Conservation (phyloP, 2,329 filamentous ascomycete species). For the Aureobasidium lini region DNA sequence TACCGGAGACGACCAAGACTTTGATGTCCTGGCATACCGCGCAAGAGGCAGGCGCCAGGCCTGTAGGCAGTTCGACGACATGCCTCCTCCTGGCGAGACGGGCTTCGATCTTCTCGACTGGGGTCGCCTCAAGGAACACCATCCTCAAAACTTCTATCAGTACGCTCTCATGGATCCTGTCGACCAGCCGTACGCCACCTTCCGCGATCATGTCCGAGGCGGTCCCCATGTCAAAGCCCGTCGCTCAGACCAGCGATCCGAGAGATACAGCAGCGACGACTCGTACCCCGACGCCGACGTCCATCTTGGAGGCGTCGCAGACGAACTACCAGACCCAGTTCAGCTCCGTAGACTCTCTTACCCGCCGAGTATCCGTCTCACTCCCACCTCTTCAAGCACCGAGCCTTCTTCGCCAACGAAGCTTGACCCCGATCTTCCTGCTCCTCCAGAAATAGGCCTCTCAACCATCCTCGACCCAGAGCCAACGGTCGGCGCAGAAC, state of each 20-base stretch:
- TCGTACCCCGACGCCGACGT: background rate
- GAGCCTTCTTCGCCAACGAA: constrained; percentile 6
- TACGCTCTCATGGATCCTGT: constrained; percentile 43
- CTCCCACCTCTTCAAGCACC: background rate
- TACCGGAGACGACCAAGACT: constrained; percentile 19
- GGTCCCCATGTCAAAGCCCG: background rate
- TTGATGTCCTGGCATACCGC: constrained; percentile 38
- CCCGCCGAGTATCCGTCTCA: constrained; percentile 2
- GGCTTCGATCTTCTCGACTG: constrained; percentile 28
- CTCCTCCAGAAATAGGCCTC: background rate
- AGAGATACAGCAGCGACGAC: background rate
- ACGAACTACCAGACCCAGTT: background rate
- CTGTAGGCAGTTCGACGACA: constrained; percentile 20
- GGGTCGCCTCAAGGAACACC: constrained; percentile 30
- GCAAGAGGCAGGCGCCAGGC: constrained; percentile 34
- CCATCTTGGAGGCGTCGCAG: background rate
- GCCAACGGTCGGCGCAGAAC: background rate
- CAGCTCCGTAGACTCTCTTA: constrained; percentile 8
- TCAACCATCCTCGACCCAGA: background rate
- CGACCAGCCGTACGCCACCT: constrained; percentile 41
- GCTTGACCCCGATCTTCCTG: background rate
- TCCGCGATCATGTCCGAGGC: constrained; percentile 28
- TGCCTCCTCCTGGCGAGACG: background rate
- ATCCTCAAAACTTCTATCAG: constrained; percentile 40
- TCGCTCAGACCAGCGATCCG: background rate